These are phyloP conservation scores for Talaromyces liani DNA, from an alignment of 495 filamentous ascomycete genomes.

Conservation along the genomic window DNA sequence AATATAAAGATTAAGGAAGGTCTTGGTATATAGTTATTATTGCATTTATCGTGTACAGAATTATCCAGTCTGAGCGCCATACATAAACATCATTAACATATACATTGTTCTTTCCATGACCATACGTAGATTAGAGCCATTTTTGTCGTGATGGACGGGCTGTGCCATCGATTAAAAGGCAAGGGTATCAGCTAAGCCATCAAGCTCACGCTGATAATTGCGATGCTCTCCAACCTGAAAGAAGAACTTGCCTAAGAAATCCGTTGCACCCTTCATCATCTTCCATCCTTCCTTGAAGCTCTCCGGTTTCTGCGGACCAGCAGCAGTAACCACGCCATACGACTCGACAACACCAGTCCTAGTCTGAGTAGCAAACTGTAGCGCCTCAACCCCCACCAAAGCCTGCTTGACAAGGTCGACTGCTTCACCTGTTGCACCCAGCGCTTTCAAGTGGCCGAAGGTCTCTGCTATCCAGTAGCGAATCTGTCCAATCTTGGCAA, in stretches of 20 bases:
- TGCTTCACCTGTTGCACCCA: constrained; percentile 66
- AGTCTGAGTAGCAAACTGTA: constrained; percentile 34
- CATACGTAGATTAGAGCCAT: background rate
- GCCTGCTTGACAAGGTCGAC: constrained; percentile 55
- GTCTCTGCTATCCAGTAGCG: constrained; percentile 80
- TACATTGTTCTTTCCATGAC: background rate
- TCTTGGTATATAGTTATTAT: background rate
- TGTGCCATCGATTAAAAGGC: constrained; percentile 18
- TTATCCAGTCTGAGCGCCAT: background rate
- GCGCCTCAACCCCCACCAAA: constrained; percentile 45
- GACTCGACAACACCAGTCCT: constrained; percentile 49
- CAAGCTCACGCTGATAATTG: constrained; percentile 65
- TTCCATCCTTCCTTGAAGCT: constrained; percentile 48
- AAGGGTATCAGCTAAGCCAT: constrained; percentile 46
- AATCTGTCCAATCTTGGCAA: constrained; percentile 67
- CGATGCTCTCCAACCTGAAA: constrained; percentile 61
- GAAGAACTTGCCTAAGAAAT: constrained; percentile 58
- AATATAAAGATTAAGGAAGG: background rate
- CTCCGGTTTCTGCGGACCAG: constrained; percentile 37
- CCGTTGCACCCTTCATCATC: constrained; percentile 54
- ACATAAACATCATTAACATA: background rate
- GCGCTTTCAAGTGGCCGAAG: constrained; percentile 72
- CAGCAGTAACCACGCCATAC: constrained; percentile 65
- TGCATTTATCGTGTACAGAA: background rate
- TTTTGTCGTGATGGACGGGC: background rate